Conservation (phyloP, 129 eudicot genomes). For the Artemisia annua region DNA sequence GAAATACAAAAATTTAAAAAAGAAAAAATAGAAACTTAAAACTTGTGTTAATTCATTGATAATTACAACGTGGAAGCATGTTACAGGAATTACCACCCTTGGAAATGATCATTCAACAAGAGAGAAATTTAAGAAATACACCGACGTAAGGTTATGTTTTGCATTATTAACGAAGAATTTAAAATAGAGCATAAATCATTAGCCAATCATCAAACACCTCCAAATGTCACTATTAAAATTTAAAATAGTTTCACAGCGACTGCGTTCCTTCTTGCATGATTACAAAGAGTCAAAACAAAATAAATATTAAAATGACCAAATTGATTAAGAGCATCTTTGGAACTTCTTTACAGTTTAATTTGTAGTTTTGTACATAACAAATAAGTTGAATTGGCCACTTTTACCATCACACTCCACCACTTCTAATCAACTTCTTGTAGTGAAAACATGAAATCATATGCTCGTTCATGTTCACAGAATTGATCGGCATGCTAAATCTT, state of each 20-base stretch:
- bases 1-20: too few relatives aligned
- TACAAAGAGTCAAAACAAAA: neutral
- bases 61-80: too few relatives aligned
- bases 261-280: conserved; percentile 1
- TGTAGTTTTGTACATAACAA: neutral
- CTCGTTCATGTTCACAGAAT: too few relatives aligned
- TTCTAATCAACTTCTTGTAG: too few relatives aligned
- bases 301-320: neutral
- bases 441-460: too few relatives aligned
- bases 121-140: neutral
- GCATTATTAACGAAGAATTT: neutral
- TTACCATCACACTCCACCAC: too few relatives aligned
- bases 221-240: conserved; percentile 14
- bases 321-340: neutral
- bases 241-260: neutral
- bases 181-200: neutral
- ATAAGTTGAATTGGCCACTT: neutral
- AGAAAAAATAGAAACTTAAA: too few relatives aligned
- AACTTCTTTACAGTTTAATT: neutral
- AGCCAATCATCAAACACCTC: conserved; percentile 5
- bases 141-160: neutral
- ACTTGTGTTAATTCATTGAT: too few relatives aligned
- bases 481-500: too few relatives aligned
- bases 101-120: neutral
- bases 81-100: too few relatives aligned